phyloP scores from a whole-genome alignment of 2,329 filamentous ascomycete species.

The Teratosphaeria viscida region DNA sequence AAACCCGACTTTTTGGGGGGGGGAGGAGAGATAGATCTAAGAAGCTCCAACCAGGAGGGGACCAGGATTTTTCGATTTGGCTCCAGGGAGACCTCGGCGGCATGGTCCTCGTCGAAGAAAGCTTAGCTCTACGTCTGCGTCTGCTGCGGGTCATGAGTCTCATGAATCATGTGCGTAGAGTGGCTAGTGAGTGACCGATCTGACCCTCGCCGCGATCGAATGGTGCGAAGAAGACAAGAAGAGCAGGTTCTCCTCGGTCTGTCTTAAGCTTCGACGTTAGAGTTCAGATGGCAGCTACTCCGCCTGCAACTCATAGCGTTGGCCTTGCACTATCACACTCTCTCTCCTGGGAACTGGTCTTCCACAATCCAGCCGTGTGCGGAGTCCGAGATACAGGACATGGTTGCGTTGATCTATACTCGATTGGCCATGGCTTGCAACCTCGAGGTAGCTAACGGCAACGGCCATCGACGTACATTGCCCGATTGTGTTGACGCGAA shows the following conservation, averaged over 20 bases:
- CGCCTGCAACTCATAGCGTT: neutral
- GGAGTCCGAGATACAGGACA: neutral
- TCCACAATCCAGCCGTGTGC: neutral
- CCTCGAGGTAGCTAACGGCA: neutral
- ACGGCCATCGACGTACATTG: neutral
- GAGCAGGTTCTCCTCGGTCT: neutral
- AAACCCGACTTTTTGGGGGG: too few relatives aligned
- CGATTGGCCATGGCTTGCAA: neutral
- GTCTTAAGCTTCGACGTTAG: neutral
- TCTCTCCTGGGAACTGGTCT: neutral
- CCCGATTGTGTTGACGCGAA: neutral
- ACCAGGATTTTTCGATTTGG: too few relatives aligned
- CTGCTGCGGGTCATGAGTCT: too few relatives aligned
- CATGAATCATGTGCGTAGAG: too few relatives aligned
- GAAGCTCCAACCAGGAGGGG: too few relatives aligned
- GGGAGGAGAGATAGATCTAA: too few relatives aligned
- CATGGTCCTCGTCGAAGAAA: too few relatives aligned
- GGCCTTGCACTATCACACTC: neutral
- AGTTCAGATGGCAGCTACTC: neutral
- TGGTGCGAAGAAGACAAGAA: neutral
- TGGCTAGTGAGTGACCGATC: too few relatives aligned
- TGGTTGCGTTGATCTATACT: neutral
- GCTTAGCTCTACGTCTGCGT: too few relatives aligned
- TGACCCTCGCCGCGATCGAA: too few relatives aligned
- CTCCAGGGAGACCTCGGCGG: too few relatives aligned